Evolutionary conservation across 768 basidiomycete genomes (phyloP), one percentile per base, ranked within the genome.

Genomic region (Leccinellum albellum): DNA sequence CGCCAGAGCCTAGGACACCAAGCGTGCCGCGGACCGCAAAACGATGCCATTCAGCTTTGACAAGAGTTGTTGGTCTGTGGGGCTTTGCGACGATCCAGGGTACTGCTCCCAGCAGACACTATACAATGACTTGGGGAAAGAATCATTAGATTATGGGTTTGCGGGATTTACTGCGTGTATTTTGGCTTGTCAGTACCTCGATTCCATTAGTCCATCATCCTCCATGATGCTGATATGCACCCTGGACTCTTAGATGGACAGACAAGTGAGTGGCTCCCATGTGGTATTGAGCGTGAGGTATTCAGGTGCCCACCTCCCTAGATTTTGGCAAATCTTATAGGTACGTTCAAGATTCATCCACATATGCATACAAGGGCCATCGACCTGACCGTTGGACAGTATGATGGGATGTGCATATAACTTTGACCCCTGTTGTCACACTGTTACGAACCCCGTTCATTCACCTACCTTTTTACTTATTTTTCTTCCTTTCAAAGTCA

Each of bases 81-180:
- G 94, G 1, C 80, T 89, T 10, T 80, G 91, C 65, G 90, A 94
- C 67, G 96, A 97, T 55, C 88, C 91, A 1, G 79, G 81, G 14
- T 98, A 98, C 69, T 95, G 94, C 63, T 92, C 89, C 4, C 96
- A 99, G 66, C 87, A 96, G 72, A 98, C 94, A 0, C 77, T 98
- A 56, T 98, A 92, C 73, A 86, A 94, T 63, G 96, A 98, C 76
- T 73, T 98, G 33, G 96, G 96, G 45, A 89, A 88, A 73, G 96
- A 98, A 68, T 74, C 98, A 51, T 78, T 99, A 64, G 92, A 98
- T 72, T 95, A 98, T 71, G 88, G 92, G 44, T 98, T 99, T 75
- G 77, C 89, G 33, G 96, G 96, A 28, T 98, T 97, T 75, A 98
- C 98, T 79, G 91, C 94, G 49, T 98, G 94, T 82, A 97, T 99